Percentiles rank a stretch among this genome's conserved stretches.
Conservation (phyloP, 768 basidiomycete species). For the Naganishia kalamii region DNA sequence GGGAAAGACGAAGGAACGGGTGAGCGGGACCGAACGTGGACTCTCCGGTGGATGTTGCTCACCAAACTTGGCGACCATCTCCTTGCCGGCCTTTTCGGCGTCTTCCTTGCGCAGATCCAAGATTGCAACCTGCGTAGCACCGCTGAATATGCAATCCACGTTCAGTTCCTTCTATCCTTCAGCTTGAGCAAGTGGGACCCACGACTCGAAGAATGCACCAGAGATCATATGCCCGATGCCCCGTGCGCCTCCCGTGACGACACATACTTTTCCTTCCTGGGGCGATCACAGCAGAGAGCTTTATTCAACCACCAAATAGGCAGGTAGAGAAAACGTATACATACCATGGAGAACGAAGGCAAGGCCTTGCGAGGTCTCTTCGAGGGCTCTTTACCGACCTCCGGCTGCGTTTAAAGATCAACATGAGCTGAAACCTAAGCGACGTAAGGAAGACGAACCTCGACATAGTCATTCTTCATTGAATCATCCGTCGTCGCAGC, state of each 20-base stretch:
- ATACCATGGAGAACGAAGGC: constrained; percentile 17
- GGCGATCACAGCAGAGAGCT: background rate
- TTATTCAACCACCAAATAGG: background rate
- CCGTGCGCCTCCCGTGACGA: constrained; percentile 87
- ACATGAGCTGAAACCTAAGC: no score
- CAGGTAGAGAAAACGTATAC: background rate
- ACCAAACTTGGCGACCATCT: constrained; percentile 59
- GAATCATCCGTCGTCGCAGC: background rate
- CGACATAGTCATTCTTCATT: background rate
- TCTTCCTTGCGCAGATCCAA: constrained; percentile 72
- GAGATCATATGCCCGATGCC: constrained; percentile 89
- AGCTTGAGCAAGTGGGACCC: constrained; percentile 30
- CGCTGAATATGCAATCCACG: constrained; percentile 50
- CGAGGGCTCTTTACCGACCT: constrained; percentile 11
- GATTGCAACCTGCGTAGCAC: constrained; percentile 71
- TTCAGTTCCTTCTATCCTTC: background rate
- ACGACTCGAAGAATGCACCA: constrained; percentile 78
- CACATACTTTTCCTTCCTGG: constrained; percentile 60
- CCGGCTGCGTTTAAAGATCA: background rate
- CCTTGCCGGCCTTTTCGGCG: constrained; percentile 61
- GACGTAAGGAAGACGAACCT: background rate
- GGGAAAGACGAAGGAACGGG: constrained; percentile 32
- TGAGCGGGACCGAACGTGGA: constrained; percentile 12
- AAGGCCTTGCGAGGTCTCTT: constrained; percentile 15
- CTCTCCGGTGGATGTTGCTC: constrained; percentile 5